Conservation (phyloP, 208 protist species). For the Porcisia deanei region DNA sequence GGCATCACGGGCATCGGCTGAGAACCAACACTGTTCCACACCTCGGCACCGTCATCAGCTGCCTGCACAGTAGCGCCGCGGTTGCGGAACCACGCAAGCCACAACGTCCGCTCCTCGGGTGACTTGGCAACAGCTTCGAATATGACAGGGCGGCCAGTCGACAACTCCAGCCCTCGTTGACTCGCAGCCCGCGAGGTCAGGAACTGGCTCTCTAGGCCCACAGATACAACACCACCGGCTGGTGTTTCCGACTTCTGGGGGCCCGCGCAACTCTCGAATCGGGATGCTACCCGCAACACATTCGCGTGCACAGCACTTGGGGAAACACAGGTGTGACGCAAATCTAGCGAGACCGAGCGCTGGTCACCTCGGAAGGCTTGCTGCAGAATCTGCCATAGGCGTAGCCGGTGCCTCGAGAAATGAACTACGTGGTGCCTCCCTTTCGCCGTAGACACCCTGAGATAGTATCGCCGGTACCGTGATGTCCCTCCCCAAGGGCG, state of each 20-base stretch:
- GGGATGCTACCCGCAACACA: constrained; percentile 10
- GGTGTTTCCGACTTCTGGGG: constrained; percentile 4
- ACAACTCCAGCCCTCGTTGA: constrained; percentile 22
- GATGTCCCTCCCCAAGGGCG: constrained; percentile 24
- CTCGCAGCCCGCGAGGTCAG: constrained; percentile 3
- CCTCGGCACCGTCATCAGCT: constrained; percentile 3
- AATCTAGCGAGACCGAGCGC: constrained; percentile 14
- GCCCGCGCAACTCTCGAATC: constrained; percentile 19
- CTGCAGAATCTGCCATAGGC: constrained; percentile 23
- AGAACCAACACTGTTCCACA: constrained; percentile 1
- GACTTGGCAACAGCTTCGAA: constrained; percentile 29
- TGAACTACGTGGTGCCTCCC: constrained; percentile 7
- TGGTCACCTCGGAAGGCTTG: constrained; percentile 16
- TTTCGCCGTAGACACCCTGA: constrained; percentile 1
- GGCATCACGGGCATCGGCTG: neutral
- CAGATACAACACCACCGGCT: constrained; percentile 7
- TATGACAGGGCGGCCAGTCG: constrained; percentile 5
- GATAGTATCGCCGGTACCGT: constrained; percentile 25
- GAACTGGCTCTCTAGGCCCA: neutral
- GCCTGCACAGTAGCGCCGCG: constrained; percentile 2
- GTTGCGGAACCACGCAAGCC: constrained; percentile 18
- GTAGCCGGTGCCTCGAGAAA: constrained; percentile 24
- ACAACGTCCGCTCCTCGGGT: constrained; percentile 14
- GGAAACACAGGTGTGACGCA: constrained; percentile 19
- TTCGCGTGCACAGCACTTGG: constrained; percentile 22